Evolutionary conservation across 2,329 filamentous ascomycete genomes (phyloP).

Genomic region (Blastomyces parvus): DNA sequence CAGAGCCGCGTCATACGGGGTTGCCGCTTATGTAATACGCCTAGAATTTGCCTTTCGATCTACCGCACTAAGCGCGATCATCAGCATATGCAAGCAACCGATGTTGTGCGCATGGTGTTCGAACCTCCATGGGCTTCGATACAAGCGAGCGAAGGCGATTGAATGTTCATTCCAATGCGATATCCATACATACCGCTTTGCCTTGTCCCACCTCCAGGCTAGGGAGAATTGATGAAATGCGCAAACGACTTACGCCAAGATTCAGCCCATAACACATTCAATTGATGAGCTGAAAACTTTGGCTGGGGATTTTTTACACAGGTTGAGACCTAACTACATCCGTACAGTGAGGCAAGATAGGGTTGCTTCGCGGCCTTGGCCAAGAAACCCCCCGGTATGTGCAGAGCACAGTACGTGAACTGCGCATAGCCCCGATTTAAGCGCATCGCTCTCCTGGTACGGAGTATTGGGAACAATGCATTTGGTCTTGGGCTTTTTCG

Average conservation of each 20-base stretch:
- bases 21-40: neutral
- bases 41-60: neutral
- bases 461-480: neutral
- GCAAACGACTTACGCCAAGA: too few species aligned
- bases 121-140: too few species aligned
- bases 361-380: neutral
- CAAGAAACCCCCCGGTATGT: neutral
- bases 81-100: neutral
- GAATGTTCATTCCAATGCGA: too few species aligned
- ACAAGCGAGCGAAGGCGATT: too few species aligned
- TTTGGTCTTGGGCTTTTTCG: neutral
- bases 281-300: neutral
- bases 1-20: slow-evolving; percentile 2
- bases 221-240: too few species aligned
- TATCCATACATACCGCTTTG: too few species aligned
- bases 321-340: neutral
- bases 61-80: neutral
- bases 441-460: neutral
- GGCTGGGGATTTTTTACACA: neutral
- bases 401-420: too few species aligned
- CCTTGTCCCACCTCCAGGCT: too few species aligned
- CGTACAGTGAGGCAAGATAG: neutral
- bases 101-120: neutral
- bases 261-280: too few species aligned
- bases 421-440: too few species aligned